Conservation (phyloP, 2,329 filamentous ascomycete species). For the Diaporthe velutina region DNA sequence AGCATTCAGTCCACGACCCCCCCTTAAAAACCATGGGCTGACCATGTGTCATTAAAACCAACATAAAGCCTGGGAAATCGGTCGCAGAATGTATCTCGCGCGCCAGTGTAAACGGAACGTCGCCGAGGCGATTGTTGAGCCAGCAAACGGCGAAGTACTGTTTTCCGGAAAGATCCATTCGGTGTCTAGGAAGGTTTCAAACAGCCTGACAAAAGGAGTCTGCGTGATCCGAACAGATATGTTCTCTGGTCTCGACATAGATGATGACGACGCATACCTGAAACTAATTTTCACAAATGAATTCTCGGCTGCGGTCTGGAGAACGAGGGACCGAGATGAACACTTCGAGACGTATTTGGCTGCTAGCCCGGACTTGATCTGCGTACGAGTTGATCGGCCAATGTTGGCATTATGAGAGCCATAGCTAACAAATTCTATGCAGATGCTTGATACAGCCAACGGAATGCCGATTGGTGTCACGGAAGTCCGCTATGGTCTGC, state of each 20-base stretch:
- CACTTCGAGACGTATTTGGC: not conserved
- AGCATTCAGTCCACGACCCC: rapidly evolving
- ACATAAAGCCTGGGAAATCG: not conserved
- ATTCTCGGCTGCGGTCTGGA: not conserved
- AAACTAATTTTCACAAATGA: conserved; percentile 9
- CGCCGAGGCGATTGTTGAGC: not conserved
- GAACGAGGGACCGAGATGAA: not conserved
- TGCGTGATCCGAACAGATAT: not conserved
- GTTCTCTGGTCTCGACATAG: not conserved
- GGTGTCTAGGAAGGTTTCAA: not conserved
- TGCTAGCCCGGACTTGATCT: conserved; percentile 8
- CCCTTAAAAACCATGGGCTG: rapidly evolving
- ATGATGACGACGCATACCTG: not conserved
- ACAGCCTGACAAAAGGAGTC: not conserved
- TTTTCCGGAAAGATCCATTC: conserved; percentile 1
- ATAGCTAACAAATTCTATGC: not conserved
- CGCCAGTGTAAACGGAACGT: not conserved
- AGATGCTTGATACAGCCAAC: conserved; percentile 23
- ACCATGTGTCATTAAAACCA: too few species aligned
- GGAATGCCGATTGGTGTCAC: conserved; percentile 24
- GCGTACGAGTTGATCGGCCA: not conserved
- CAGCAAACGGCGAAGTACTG: not conserved
- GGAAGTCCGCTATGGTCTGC: not conserved
- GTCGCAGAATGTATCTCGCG: not conserved
- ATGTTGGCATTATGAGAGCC: rapidly evolving